Base-by-base conservation (phyloP, 2,329 filamentous ascomycete species). In the Talaromyces sp. region DNA sequence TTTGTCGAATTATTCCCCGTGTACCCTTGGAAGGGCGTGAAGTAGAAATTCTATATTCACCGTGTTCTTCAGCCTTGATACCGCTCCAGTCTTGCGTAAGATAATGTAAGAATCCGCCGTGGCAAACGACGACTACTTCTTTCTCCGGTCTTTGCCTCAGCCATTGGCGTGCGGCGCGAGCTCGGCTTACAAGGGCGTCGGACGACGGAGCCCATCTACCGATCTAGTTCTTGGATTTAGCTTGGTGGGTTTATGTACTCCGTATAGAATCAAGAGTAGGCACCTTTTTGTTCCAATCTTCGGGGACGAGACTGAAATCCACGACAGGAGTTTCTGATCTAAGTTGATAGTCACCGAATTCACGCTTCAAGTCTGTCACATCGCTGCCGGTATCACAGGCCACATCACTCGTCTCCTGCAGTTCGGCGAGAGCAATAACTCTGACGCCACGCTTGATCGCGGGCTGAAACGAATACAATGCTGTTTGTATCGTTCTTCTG, bases 41-140 rank as follows among this genome's bases (percentile, higher is more conserved):
- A 49, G 41, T 25, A 37, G 13, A 39, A 54, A 54, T 7, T 45
- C 8, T 22, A 31, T 41, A 60, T 35, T 52, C 39, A 67, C 65
- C 65, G 65, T 68, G 67, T 58, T 68, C 67, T 35, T 58, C 57
- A 19, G 61, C 52, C 22, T 63, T 63, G 11, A 68, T 60, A 13
- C 62, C 65, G n/a, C 61, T 65, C 67, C 67, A 68, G 54, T 70
- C 70, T 43, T 68, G 59, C 0, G 69, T 69, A 11, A 70, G 35
- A 50, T 68, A 70, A 45, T 69, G 69, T 17, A 70, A 33, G 17
- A 69, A 67, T 7, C 61, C 69, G 4, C 69, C 68, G 37, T 70
- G 69, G 5, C 47, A 63, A 27, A 70, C 66, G 2, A 69, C 61
- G 22, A 66, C 66, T 25, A 69, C 61, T 35, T 69, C 66, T 31